These are phyloP conservation scores for Chalciporus piperatus DNA, from an alignment of 768 basidiomycete genomes.

Conservation along the genomic window DNA sequence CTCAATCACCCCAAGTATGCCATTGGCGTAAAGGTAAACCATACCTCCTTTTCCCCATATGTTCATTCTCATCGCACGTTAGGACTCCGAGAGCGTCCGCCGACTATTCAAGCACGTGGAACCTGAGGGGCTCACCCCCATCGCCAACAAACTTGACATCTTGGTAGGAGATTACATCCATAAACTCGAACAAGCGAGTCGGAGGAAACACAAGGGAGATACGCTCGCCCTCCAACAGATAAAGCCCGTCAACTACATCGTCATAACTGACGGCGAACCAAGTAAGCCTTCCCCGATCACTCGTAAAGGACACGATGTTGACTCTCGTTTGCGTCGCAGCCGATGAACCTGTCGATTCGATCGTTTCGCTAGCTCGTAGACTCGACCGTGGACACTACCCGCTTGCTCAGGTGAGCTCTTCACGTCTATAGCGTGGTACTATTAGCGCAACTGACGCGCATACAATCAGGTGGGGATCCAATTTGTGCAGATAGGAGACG, in stretches of 20 bases:
- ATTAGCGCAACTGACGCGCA: background rate
- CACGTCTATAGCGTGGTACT: background rate
- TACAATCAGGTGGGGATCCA: slow-evolving; percentile 53
- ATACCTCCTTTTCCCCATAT: background rate
- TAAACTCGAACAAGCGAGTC: slow-evolving; percentile 32
- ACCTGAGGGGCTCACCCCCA: slow-evolving; percentile 46
- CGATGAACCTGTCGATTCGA: slow-evolving; percentile 50
- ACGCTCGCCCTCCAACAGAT: slow-evolving; percentile 30
- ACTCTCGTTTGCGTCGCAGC: slow-evolving; percentile 28
- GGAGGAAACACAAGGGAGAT: slow-evolving; percentile 21
- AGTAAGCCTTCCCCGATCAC: slow-evolving; percentile 36
- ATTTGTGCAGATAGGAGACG: slow-evolving; percentile 68
- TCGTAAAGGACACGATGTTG: background rate
- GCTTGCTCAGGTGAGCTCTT: slow-evolving; percentile 44
- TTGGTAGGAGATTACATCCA: slow-evolving; percentile 39
- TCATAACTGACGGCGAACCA: slow-evolving; percentile 64
- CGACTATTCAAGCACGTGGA: slow-evolving; percentile 42
- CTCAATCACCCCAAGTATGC: slow-evolving; percentile 42
- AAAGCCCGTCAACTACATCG: slow-evolving; percentile 57
- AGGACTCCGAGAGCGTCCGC: slow-evolving; percentile 40
- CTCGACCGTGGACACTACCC: slow-evolving; percentile 54
- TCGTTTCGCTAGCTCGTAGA: slow-evolving; percentile 44
- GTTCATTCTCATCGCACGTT: background rate
- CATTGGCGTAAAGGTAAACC: slow-evolving; percentile 37
- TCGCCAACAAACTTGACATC: slow-evolving; percentile 39